Conservation (phyloP, 371 early-diverging fungal genomes). For the Mucor lusitanicus region DNA sequence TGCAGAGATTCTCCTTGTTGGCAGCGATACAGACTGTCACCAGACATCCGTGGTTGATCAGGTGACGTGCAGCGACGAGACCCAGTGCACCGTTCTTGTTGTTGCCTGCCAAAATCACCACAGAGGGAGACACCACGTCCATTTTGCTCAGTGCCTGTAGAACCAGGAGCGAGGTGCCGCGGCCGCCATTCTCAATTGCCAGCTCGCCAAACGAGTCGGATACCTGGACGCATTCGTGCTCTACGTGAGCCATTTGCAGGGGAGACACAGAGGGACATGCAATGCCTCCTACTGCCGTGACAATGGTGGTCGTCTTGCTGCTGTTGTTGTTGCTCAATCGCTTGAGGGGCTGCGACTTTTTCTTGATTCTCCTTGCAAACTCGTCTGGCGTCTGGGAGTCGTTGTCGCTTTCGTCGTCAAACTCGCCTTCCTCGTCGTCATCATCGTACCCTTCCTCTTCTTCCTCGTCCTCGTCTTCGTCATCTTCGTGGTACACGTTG, state of each 20-base stretch:
- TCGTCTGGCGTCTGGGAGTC: slow-evolving; percentile 32
- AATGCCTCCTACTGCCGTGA: slow-evolving; percentile 18
- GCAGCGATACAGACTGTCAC: slow-evolving; percentile 67
- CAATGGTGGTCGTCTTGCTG: slow-evolving; percentile 4
- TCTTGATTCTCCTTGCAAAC: slow-evolving; percentile 4
- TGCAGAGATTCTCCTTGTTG: slow-evolving; percentile 30
- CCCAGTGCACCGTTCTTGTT: slow-evolving; percentile 75
- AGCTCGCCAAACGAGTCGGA: slow-evolving; percentile 8
- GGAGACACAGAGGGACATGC: slow-evolving; percentile 57
- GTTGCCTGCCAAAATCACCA: slow-evolving; percentile 74
- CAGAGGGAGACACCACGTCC: slow-evolving; percentile 63
- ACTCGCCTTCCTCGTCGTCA: slow-evolving; percentile 40
- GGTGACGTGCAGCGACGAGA: slow-evolving; percentile 69
- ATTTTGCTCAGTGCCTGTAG: slow-evolving; percentile 66
- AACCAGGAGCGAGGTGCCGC: slow-evolving; percentile 69
- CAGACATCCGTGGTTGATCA: slow-evolving; percentile 72
- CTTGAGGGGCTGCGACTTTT: not conserved
- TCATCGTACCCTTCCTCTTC: slow-evolving; percentile 45
- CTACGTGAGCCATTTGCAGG: slow-evolving; percentile 69
- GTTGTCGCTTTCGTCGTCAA: slow-evolving; percentile 44
- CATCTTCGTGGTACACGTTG: not conserved
- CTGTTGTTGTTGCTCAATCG: not conserved
- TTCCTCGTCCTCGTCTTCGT: slow-evolving; percentile 7
- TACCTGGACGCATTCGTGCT: slow-evolving; percentile 49
- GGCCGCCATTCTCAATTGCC: slow-evolving; percentile 72